Base-by-base conservation (phyloP, 345 rosid species). In the Anacardium occidentale region DNA sequence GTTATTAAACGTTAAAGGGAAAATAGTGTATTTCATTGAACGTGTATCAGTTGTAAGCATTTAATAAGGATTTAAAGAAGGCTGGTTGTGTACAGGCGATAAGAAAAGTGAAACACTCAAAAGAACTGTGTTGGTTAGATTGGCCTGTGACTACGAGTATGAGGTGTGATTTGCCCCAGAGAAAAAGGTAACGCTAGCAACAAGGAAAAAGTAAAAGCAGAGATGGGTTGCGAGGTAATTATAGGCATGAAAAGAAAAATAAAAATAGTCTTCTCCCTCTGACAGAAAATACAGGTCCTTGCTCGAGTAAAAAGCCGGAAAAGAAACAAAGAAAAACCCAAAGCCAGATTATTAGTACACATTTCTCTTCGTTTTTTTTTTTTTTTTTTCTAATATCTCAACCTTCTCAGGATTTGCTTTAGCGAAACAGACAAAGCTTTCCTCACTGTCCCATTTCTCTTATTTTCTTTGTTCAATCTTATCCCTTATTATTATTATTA, bases 131-230 rank as follows among this genome's bases (percentile, higher is more conserved):
- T 66, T 57, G 80, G 75, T 17, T 14, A 18, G 15, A 47, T 61
- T 77, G 76, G 76, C 29, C 78, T 71, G 83, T 82, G 84, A 84
- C 92, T 71, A 80, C 81, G 85, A 84, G 91, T 71, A 80, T 82
- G 85, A 84, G 91, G 83, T 85, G 82, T 87, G 86, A 85, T 83
- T 85, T 82, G 83, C 77, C 78, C 74, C 76, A 77, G 75, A 62
- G 81, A 62, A 77, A 84, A 84, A 79, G 85, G 82, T 10, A 11
- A 73, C 77, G 68, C 79, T 50, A 71, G 70, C 65, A 79, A 75
- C 72, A 68, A 74, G 44, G 62, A 64, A 74, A 55, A 82, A 70
- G 73, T 5, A 58, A 84, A 81, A 78, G 75, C 59, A 69, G n/a
- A 56, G 40, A 44, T 70, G 78, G 80, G 76, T 82, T 69, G 82